These are phyloP conservation scores for Debaryomyces nepalensis DNA, from an alignment of 1,139 yeast species.

Conservation along the genomic window DNA sequence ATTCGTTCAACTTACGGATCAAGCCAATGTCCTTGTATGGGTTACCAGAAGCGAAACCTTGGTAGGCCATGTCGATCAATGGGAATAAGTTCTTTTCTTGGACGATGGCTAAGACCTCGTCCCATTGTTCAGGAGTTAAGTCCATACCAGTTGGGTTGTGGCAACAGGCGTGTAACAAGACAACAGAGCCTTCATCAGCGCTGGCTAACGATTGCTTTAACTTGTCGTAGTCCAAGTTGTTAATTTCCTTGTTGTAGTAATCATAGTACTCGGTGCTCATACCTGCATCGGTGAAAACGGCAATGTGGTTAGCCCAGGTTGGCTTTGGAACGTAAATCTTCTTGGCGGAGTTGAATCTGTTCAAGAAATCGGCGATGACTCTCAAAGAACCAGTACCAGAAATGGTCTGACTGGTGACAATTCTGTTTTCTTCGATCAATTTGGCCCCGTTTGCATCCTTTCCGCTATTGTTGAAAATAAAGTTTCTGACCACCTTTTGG, in stretches of 20 bases:
- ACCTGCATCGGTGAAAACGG: conserved; percentile 59
- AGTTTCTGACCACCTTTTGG: conserved; percentile 53
- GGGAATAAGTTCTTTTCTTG: conserved; percentile 70
- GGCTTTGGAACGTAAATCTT: conserved; percentile 66
- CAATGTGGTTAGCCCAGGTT: conserved; percentile 77
- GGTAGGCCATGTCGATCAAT: conserved; percentile 94
- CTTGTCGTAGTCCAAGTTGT: conserved; percentile 57
- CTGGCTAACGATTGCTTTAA: conserved; percentile 46
- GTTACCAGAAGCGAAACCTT: conserved; percentile 91
- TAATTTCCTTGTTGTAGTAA: conserved; percentile 58
- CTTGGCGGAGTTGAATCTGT: conserved; percentile 48
- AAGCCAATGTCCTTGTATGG: conserved; percentile 53
- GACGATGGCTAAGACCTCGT: conserved; percentile 62
- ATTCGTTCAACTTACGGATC: conserved; percentile 54
- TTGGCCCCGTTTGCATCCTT: conserved; percentile 53
- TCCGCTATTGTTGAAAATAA: conserved; percentile 54
- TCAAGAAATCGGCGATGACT: conserved; percentile 58
- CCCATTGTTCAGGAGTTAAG: conserved; percentile 88
- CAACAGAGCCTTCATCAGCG: conserved; percentile 60
- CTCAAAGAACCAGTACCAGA: conserved; percentile 66
- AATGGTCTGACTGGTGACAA: conserved; percentile 61
- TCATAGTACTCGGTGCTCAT: conserved; percentile 44
- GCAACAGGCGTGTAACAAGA: conserved; percentile 92
- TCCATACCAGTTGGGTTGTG: conserved; percentile 99
- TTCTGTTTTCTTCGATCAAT: conserved; percentile 51